phyloP scores from a whole-genome alignment of 495 filamentous ascomycete species.

The Penicillium bovifimosum region DNA sequence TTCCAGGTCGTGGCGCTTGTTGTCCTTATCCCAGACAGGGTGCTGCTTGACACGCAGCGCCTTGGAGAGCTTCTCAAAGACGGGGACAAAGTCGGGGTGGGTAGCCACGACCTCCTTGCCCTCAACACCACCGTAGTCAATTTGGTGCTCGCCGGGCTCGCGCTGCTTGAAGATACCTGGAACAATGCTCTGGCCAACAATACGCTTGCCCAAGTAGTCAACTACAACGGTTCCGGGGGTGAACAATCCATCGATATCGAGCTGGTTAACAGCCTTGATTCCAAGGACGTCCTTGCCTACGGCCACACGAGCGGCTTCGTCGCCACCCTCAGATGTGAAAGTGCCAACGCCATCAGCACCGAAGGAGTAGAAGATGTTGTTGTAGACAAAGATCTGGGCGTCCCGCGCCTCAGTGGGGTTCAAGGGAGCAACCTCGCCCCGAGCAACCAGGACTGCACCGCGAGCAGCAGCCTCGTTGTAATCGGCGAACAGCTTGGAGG shows the following conservation, averaged over 20 bases:
- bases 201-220: conserved; percentile 93
- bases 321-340: conserved; percentile 91
- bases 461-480: conserved; percentile 93
- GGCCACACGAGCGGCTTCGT: conserved; percentile 93
- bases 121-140: conserved; percentile 97
- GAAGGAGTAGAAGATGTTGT: conserved; percentile 99
- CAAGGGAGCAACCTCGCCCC: conserved; percentile 89
- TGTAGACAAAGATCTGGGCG: conserved; percentile 98
- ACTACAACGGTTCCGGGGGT: conserved; percentile 95
- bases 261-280: conserved; percentile 89
- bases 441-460: conserved; percentile 88
- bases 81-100: conserved; percentile 73
- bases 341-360: conserved; percentile 97
- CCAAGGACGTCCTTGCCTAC: conserved; percentile 95
- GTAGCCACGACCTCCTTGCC: conserved; percentile 92
- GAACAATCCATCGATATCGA: conserved; percentile 90
- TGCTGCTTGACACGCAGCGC: conserved; percentile 87
- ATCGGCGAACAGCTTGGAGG: conserved; percentile 93
- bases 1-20: conserved; percentile 84
- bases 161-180: conserved; percentile 99
- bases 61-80: conserved; percentile 87
- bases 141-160: conserved; percentile 94
- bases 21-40: conserved; percentile 95
- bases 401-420: conserved; percentile 91
- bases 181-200: conserved; percentile 97